A percentile compares a stretch with the other conserved stretches of the same genome.
Conservation (phyloP, 2,329 filamentous ascomycete genomes). For the Phyllosticta paracitricarpa region DNA sequence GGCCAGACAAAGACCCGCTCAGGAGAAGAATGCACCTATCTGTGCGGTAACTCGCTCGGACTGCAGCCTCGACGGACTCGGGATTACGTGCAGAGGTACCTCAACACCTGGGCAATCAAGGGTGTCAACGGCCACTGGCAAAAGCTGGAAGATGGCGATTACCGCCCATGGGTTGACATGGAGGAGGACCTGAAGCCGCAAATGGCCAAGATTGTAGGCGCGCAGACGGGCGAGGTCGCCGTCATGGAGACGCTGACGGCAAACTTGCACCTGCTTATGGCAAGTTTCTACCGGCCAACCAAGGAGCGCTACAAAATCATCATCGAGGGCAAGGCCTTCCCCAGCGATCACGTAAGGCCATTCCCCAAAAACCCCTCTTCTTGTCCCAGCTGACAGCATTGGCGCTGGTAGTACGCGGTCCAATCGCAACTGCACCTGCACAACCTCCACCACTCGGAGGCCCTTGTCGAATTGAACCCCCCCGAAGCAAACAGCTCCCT, state of each 20-base stretch:
- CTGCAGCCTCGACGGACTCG: conserved; percentile 64
- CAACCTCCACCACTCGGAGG: conserved; percentile 52
- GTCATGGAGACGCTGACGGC: conserved; percentile 81
- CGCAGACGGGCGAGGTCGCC: conserved; percentile 61
- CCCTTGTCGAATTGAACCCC: conserved; percentile 62
- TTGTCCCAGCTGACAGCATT: not conserved
- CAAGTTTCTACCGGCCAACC: conserved; percentile 70
- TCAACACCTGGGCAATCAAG: conserved; percentile 75
- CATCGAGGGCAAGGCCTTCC: conserved; percentile 83
- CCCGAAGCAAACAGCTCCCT: conserved; percentile 45
- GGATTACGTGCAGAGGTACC: conserved; percentile 58
- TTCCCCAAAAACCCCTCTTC: not conserved
- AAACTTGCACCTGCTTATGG: conserved; percentile 74
- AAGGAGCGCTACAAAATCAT: conserved; percentile 64
- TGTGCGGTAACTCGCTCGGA: conserved; percentile 84
- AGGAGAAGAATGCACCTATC: conserved; percentile 52
- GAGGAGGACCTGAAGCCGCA: conserved; percentile 63
- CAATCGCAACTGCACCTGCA: conserved; percentile 71
- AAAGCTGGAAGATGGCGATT: conserved; percentile 54
- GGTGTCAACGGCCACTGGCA: conserved; percentile 79
- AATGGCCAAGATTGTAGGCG: conserved; percentile 66
- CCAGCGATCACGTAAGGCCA: conserved; percentile 62
- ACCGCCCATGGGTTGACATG: conserved; percentile 67
- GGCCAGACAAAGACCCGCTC: conserved; percentile 7
- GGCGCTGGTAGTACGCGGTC: conserved; percentile 57